Evolutionary conservation across 176 grass and related monocot species (phyloP).

Genomic region (Eleusine coracana): DNA sequence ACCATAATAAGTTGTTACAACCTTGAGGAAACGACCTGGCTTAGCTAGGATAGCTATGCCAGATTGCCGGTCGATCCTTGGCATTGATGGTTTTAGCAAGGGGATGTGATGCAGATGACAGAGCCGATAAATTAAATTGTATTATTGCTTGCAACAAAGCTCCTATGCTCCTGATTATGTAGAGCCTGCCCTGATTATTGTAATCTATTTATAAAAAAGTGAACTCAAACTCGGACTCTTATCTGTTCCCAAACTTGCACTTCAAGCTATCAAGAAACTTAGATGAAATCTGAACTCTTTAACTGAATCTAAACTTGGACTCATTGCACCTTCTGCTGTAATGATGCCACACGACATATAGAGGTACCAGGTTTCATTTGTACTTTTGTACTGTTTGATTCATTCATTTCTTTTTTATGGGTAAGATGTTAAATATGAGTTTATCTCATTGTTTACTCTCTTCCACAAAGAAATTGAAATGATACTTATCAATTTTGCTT

Average conservation of each 20-base stretch:
- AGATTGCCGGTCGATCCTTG: no score
- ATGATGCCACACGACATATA: neutral
- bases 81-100: neutral
- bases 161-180: neutral
- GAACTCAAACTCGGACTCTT: neutral
- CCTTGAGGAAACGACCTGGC: no score
- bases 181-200: neutral
- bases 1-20: neutral
- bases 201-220: neutral
- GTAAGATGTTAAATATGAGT: constrained; percentile 4
- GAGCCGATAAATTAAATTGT: neutral
- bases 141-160: neutral
- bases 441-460: constrained; percentile 19
- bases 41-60: no score
- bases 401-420: constrained; percentile 3
- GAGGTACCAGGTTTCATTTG: neutral
- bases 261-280: neutral
- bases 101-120: neutral
- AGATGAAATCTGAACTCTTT: neutral
- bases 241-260: neutral
- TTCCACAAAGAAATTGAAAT: neutral
- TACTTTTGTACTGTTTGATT: neutral
- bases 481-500: constrained; percentile 29
- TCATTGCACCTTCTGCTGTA: neutral
- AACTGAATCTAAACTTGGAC: neutral